These are phyloP conservation scores for Phialophora expanda DNA, from an alignment of 2,329 filamentous ascomycete species.

Conservation along the genomic window DNA sequence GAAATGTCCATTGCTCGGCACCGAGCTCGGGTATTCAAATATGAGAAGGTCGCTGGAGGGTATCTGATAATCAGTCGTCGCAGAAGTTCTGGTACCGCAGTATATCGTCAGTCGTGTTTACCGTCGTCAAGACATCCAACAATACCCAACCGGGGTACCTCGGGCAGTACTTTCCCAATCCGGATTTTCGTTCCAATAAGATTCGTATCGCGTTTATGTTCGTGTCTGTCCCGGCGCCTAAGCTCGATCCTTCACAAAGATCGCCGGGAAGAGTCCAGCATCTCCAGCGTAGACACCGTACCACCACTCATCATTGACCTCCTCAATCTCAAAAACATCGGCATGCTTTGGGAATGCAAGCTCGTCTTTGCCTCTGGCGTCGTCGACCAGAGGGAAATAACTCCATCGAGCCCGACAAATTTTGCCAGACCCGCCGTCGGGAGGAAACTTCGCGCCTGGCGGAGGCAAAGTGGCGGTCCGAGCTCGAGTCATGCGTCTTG, in stretches of 20 bases:
- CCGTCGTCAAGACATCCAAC: conserved; percentile 1
- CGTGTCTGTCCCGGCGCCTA: neutral
- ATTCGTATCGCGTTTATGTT: neutral
- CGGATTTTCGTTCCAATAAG: neutral
- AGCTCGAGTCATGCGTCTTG: conserved; percentile 26
- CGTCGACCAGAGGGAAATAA: conserved; percentile 76
- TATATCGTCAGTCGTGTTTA: neutral
- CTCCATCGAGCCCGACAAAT: conserved; percentile 71
- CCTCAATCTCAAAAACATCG: conserved; percentile 80
- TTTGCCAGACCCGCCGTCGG: conserved; percentile 74
- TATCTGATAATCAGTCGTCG: neutral
- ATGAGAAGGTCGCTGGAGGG: neutral
- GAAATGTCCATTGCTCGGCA: neutral
- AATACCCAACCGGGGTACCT: conserved; percentile 1
- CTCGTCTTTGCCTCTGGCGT: conserved; percentile 60
- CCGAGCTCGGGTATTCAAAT: neutral
- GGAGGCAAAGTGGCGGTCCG: conserved; percentile 21
- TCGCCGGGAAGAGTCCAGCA: conserved; percentile 79
- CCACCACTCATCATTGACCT: conserved; percentile 90
- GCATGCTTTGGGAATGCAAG: conserved; percentile 82
- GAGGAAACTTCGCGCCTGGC: conserved; percentile 63
- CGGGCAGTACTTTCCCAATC: neutral
- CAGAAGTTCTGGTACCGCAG: neutral
- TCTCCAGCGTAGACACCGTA: conserved; percentile 83
- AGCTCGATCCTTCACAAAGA: conserved; percentile 65